Percentiles rank a stretch among this genome's conserved stretches.
Evolutionary conservation across 2,329 filamentous ascomycete genomes (phyloP).

Genomic region (Aspergillus awamori): DNA sequence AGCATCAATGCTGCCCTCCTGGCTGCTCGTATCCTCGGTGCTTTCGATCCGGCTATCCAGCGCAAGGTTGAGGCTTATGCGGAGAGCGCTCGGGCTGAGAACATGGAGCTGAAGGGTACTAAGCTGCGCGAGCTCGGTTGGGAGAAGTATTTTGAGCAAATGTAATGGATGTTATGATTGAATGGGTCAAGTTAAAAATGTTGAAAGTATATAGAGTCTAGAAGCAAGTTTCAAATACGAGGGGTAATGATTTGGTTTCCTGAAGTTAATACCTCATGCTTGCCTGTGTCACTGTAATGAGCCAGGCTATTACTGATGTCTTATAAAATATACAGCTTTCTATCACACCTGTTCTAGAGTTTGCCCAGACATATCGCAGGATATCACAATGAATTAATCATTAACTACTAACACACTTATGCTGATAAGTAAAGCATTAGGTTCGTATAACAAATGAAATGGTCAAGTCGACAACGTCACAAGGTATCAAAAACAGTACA

Average conservation of each 20-base stretch:
- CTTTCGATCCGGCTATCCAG: slow-evolving; percentile 47
- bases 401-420: slow-evolving; percentile 4
- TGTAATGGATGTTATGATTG: slow-evolving; percentile 30
- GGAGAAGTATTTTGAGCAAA: slow-evolving; percentile 50
- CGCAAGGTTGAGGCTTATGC: slow-evolving; percentile 49
- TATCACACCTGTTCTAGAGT: too few relatives aligned
- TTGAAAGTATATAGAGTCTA: slow-evolving; percentile 9
- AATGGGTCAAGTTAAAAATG: not conserved
- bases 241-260: not conserved
- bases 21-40: slow-evolving; percentile 69
- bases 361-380: not conserved
- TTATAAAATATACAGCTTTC: too few relatives aligned
- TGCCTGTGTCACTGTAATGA: not conserved
- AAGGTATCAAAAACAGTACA: slow-evolving; percentile 1
- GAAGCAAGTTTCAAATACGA: not conserved
- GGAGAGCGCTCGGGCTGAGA: slow-evolving; percentile 44
- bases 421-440: not conserved
- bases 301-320: too few relatives aligned
- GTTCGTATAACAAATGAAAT: not conserved
- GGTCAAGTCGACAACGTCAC: not conserved
- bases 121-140: slow-evolving; percentile 48
- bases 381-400: slow-evolving; percentile 9
- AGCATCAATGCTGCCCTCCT: slow-evolving; percentile 74
- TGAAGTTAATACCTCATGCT: not conserved
- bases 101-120: slow-evolving; percentile 46